These are phyloP conservation scores for Fusarium heterosporum DNA, from an alignment of 2,329 filamentous ascomycete species.

Conservation along the genomic window DNA sequence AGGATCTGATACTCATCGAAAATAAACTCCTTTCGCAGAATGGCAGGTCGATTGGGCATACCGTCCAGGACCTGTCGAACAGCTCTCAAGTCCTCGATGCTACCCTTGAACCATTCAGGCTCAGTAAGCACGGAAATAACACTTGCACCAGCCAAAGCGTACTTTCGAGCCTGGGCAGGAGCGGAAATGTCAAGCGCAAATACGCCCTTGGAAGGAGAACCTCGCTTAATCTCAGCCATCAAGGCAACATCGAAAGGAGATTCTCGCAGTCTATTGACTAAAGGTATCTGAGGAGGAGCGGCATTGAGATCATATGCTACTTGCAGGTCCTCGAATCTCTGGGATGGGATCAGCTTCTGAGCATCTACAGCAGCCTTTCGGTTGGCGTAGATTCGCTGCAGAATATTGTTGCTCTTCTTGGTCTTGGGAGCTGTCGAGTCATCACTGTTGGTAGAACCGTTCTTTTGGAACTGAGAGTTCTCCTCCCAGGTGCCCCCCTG, in stretches of 20 bases:
- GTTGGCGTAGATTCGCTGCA: constrained; percentile 90
- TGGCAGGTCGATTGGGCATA: constrained; percentile 91
- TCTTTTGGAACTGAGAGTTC: constrained; percentile 70
- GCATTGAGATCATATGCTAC: constrained; percentile 87
- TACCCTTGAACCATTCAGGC: constrained; percentile 99
- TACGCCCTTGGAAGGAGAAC: constrained; percentile 94
- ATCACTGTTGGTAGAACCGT: constrained; percentile 47
- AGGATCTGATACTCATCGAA: constrained; percentile 99
- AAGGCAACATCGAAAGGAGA: constrained; percentile 90
- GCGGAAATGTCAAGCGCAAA: constrained; percentile 91
- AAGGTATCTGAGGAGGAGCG: constrained; percentile 84
- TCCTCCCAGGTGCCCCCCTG: constrained; percentile 92
- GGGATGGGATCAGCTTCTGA: constrained; percentile 88
- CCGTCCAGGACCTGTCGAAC: constrained; percentile 90
- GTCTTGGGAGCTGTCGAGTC: constrained; percentile 46
- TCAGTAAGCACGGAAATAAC: constrained; percentile 99
- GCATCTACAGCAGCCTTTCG: constrained; percentile 79
- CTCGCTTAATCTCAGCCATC: constrained; percentile 97
- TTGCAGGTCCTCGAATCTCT: constrained; percentile 84
- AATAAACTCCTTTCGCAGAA: constrained; percentile 95
- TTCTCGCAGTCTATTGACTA: constrained; percentile 81
- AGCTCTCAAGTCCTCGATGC: constrained; percentile 89
- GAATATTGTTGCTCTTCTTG: constrained; percentile 85
- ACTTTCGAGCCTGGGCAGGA: constrained; percentile 88
- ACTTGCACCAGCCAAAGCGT: constrained; percentile 93